A percentile compares a stretch with the other conserved stretches of the same genome.
Evolutionary conservation across 2,329 filamentous ascomycete species (phyloP).

Genomic region (Arthrobotrys pseudoclavata): DNA sequence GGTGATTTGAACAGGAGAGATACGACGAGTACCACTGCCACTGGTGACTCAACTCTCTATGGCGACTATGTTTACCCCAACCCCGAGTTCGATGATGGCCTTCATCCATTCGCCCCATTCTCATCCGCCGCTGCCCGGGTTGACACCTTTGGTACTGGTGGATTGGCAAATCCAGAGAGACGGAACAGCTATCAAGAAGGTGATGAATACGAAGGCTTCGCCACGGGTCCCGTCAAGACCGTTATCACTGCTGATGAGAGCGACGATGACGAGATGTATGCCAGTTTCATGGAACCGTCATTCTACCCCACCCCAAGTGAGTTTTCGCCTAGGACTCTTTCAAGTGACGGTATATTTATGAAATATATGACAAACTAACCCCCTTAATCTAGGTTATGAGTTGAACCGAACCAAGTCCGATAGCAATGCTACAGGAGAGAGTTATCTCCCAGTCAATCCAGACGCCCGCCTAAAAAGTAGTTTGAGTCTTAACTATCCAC

Average conservation of each 20-base stretch:
- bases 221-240: conserved; percentile 75
- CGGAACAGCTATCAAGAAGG: conserved; percentile 55
- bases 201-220: conserved; percentile 65
- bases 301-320: conserved; percentile 80
- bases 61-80: conserved; percentile 61
- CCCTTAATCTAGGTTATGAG: conserved; percentile 43
- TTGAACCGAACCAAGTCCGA: conserved; percentile 56
- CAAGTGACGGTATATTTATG: neutral
- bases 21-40: conserved; percentile 48
- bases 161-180: conserved; percentile 77
- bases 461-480: conserved; percentile 60
- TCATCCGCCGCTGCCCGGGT: conserved; percentile 76
- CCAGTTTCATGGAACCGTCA: conserved; percentile 78
- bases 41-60: conserved; percentile 25
- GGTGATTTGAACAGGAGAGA: conserved; percentile 38
- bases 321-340: neutral
- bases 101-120: conserved; percentile 72
- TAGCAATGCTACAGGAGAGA: conserved; percentile 47
- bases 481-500: conserved; percentile 61
- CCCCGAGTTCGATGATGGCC: conserved; percentile 69
- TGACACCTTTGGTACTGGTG: conserved; percentile 91
- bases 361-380: conserved; percentile 10
- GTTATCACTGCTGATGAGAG: conserved; percentile 78
- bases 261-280: conserved; percentile 64
- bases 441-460: conserved; percentile 48